These are phyloP conservation scores for Apophysomyces elegans DNA, from an alignment of 371 early-diverging fungal genomes.

Conservation along the genomic window DNA sequence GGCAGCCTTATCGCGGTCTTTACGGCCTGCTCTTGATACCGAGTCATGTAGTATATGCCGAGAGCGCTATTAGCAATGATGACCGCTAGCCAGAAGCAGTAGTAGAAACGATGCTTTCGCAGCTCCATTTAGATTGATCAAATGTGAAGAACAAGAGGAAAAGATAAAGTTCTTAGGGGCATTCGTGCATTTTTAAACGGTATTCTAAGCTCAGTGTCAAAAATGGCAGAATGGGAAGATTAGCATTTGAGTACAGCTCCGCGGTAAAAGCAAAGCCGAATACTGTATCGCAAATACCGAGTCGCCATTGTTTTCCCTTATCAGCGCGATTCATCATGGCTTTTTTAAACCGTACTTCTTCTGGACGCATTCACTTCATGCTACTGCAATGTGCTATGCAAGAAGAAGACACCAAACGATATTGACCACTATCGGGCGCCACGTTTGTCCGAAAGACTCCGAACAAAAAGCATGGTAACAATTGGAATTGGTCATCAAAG, in stretches of 20 bases:
- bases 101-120: background rate
- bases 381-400: background rate
- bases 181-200: background rate
- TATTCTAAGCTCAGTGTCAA: background rate
- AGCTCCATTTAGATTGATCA: background rate
- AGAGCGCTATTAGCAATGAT: background rate
- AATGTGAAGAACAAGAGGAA: background rate
- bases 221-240: background rate
- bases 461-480: background rate
- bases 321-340: too few species aligned
- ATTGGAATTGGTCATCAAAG: constrained; percentile 3
- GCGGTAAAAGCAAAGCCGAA: constrained; percentile 4
- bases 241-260: background rate
- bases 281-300: background rate
- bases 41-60: constrained; percentile 2
- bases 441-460: background rate
- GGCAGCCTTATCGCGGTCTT: background rate
- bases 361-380: background rate
- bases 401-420: background rate
- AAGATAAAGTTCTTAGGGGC: background rate
- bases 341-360: background rate
- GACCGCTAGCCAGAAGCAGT: background rate
- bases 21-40: background rate
- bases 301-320: too few species aligned
- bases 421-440: background rate